phyloP scores from a whole-genome alignment of 306 rosid genomes.

The Cucurbita maxima region DNA sequence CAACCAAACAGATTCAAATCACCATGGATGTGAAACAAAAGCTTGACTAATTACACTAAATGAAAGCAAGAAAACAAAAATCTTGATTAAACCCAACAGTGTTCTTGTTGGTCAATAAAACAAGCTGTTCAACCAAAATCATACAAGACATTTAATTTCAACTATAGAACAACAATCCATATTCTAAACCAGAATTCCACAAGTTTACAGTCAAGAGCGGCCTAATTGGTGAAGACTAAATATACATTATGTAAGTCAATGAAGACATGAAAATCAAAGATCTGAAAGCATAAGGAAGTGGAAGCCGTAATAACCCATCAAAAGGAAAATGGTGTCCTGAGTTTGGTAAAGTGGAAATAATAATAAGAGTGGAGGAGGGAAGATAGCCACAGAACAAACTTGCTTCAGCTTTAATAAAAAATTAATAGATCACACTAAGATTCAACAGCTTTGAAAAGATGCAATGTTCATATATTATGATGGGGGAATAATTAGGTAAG shows the following conservation, averaged over 20 bases:
- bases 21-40: not conserved
- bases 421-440: not conserved
- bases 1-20: not conserved
- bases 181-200: not conserved
- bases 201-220: not conserved
- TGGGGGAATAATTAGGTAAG: not conserved
- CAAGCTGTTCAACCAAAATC: not conserved
- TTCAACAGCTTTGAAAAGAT: slow-evolving; percentile 1
- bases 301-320: not conserved
- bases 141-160: not conserved
- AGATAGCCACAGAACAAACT: not conserved
- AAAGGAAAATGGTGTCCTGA: not conserved
- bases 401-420: slow-evolving; percentile 2
- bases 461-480: not conserved
- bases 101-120: not conserved
- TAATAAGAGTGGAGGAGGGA: no score
- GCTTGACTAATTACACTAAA: not conserved
- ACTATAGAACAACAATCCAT: not conserved
- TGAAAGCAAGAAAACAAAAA: not conserved
- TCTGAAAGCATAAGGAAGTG: not conserved
- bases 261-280: not conserved
- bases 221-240: not conserved
- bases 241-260: not conserved
- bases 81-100: not conserved
- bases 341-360: not conserved